Base-by-base conservation (phyloP, 1,139 yeast species). In the Debaryomyces singareniensis region DNA sequence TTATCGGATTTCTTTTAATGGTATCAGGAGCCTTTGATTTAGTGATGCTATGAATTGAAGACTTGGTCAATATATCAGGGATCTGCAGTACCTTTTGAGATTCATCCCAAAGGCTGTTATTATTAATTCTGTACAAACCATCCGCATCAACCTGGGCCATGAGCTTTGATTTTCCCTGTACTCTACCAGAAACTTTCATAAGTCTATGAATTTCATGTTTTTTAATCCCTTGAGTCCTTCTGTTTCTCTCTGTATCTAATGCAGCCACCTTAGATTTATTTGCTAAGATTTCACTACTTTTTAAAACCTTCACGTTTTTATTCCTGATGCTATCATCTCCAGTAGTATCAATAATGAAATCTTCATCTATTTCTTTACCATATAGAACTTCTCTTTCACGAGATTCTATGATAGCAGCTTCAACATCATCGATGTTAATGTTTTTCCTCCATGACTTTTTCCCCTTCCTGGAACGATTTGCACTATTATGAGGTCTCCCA, bases 381-480 rank as follows among this genome's bases (percentile, higher is more conserved):
- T 77, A 70, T 22, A 72, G 67, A 33, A 82, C 69, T 45, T 82
- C 74, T 36, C 75, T 72, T 32, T 83, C 93, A 34, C 86, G 67
- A 31, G 71, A 67, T 28, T 72, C 76, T 41, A 81, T 93, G 29
- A 91, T 61, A 5, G 79, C 82, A 26, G 61, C 57, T 49, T 83
- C 87, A 30, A 91, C 62, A 37, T 86, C 96, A 15, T 75, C 77
- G 16, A 91, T 63, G 50, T 91, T 95, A 36, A 91, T 84, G 54
- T 91, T 85, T 58, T 91, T 91, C 56, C 96, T 79, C 98, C 98
- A 91, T 5, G 97, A 83, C 52, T 72, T 79, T 68, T 84, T 89
- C 31, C 96, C 95, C 64, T 91, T 91, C 47, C 97, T 73, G 5
- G 96, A 84, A 5, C 80, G 55, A 56, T 86, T 96, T 22, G 43